Percentiles rank a stretch among this genome's conserved stretches.
Evolutionary conservation across 495 filamentous ascomycete genomes (phyloP).

Genomic region (Penicillium odoratum): DNA sequence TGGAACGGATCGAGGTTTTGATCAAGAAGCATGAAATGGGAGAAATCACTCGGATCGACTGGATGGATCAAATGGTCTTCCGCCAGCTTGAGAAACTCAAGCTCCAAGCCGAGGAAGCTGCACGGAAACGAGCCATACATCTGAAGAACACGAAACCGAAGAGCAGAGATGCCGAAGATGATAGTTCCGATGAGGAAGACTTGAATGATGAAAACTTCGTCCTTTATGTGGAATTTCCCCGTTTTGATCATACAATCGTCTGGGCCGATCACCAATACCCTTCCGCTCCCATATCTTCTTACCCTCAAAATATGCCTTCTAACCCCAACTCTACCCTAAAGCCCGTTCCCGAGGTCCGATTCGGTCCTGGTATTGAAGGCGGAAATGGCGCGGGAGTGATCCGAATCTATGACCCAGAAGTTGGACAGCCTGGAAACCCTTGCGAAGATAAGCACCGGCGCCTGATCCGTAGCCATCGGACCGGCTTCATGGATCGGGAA

Average conservation of each 20-base stretch:
- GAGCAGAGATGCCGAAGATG: constrained; percentile 25
- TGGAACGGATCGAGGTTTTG: constrained; percentile 78
- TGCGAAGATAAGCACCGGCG: constrained; percentile 93
- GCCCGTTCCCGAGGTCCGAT: constrained; percentile 77
- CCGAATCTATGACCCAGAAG: constrained; percentile 90
- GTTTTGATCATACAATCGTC: constrained; percentile 94
- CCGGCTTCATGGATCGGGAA: constrained; percentile 87
- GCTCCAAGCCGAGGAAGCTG: constrained; percentile 52
- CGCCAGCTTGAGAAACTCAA: constrained; percentile 78
- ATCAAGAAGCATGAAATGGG: constrained; percentile 99
- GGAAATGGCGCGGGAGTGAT: constrained; percentile 59
- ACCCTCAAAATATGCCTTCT: constrained; percentile 59
- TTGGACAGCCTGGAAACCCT: constrained; percentile 84
- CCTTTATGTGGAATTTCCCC: constrained; percentile 86
- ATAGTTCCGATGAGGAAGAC: constrained; percentile 41
- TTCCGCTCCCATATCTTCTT: constrained; percentile 73
- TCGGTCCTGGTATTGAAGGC: constrained; percentile 78
- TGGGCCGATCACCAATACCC: constrained; percentile 94
- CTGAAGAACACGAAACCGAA: constrained; percentile 30
- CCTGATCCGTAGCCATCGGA: constrained; percentile 89
- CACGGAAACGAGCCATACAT: constrained; percentile 36
- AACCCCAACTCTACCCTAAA: constrained; percentile 69
- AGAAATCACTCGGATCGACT: constrained; percentile 87
- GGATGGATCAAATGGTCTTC: constrained; percentile 93
- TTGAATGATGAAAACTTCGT: constrained; percentile 61